These are phyloP conservation scores for Globisporangium heterothallicum DNA, from an alignment of 352 stramenopile genomes.

Conservation along the genomic window DNA sequence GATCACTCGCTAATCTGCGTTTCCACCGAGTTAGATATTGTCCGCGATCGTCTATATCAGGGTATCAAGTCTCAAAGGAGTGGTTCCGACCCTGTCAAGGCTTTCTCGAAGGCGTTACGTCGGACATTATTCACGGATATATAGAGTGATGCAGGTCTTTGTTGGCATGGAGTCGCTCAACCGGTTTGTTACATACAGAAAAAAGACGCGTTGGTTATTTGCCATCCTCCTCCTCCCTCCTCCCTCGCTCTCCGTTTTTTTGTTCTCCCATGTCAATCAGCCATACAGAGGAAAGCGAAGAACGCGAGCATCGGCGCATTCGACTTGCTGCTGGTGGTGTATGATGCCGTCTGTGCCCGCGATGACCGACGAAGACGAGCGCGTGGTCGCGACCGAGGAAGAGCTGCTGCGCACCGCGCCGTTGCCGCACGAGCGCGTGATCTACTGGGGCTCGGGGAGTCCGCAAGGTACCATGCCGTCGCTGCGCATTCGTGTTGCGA, in stretches of 20 bases:
- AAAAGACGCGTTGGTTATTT: not conserved
- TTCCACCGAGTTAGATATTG: no score
- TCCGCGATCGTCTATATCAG: not conserved
- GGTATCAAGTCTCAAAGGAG: not conserved
- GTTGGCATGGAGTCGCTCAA: no score
- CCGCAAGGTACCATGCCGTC: conserved; percentile 47
- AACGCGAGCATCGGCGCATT: no score
- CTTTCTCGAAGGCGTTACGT: not conserved
- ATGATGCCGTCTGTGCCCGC: conserved; percentile 5
- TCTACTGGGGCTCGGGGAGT: conserved; percentile 82
- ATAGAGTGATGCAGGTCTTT: not conserved
- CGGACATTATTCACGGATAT: not conserved
- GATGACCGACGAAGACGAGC: not conserved
- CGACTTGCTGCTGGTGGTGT: no score
- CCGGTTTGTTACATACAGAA: no score
- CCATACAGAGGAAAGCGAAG: not conserved
- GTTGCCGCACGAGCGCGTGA: conserved; percentile 59
- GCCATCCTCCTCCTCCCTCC: no score
- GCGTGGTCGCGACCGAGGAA: conserved; percentile 38
- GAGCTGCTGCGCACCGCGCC: conserved; percentile 53
- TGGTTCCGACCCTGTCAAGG: no score
- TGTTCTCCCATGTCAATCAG: not conserved
- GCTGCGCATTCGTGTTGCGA: not conserved
- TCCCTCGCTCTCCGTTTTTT: no score
- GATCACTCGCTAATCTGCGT: no score